Percentiles rank a stretch among this genome's conserved stretches.
phyloP scores from a whole-genome alignment of 306 rosid genomes.

The Pterocarpus macrocarpus region DNA sequence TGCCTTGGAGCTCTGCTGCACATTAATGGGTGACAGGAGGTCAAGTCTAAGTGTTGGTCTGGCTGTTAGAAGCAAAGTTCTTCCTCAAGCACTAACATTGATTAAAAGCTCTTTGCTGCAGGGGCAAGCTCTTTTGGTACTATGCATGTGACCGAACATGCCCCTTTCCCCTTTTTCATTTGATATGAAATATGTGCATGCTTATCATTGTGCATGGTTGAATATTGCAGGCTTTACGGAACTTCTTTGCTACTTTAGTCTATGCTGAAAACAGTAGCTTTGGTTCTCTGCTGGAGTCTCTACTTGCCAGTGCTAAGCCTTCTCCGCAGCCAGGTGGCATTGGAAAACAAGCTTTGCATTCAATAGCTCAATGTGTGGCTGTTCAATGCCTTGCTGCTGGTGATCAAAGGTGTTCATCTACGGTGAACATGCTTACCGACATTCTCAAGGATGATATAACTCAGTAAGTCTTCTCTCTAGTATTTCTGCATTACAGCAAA shows the following conservation, averaged over 20 bases:
- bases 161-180: conserved; percentile 19
- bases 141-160: conserved; percentile 39
- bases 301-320: conserved; percentile 91
- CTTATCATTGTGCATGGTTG: conserved; percentile 48
- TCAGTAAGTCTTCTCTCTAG: conserved; percentile 60
- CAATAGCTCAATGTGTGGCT: conserved; percentile 96
- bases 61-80: conserved; percentile 97
- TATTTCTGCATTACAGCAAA: conserved; percentile 17
- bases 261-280: conserved; percentile 94
- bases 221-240: conserved; percentile 82
- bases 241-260: conserved; percentile 90
- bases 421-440: conserved; percentile 92
- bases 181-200: conserved; percentile 39
- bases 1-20: conserved; percentile 96
- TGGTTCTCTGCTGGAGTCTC: conserved; percentile 88
- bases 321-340: conserved; percentile 96
- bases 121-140: conserved; percentile 96
- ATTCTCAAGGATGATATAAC: conserved; percentile 85
- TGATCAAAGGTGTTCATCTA: conserved; percentile 84
- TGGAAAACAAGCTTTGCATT: conserved; percentile 96
- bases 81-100: conserved; percentile 90
- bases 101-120: conserved; percentile 96
- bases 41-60: conserved; percentile 90
- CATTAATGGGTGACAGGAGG: conserved; percentile 96
- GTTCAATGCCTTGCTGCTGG: conserved; percentile 99